Percentiles rank a stretch among this genome's conserved stretches.
phyloP scores from a whole-genome alignment of 2,329 filamentous ascomycete species.

The Alternaria sp. region DNA sequence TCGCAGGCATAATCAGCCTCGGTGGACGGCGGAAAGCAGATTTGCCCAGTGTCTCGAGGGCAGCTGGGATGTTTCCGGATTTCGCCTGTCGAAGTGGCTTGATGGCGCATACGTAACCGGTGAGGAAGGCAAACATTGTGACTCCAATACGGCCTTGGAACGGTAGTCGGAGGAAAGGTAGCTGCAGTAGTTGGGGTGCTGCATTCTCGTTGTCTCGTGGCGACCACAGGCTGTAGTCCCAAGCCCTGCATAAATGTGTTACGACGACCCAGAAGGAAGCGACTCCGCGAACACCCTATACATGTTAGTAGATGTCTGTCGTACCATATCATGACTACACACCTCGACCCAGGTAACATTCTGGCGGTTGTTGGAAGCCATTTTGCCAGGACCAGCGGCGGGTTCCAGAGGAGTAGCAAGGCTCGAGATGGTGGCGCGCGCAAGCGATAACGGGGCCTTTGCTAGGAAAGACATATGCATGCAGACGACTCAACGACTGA shows the following conservation, averaged over 20 bases:
- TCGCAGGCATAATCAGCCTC: slow-evolving; percentile 59
- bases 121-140: slow-evolving; percentile 63
- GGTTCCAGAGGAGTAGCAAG: slow-evolving; percentile 17
- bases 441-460: slow-evolving; percentile 32
- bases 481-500: slow-evolving; percentile 20
- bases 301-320: slow-evolving; percentile 5
- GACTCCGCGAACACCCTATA: slow-evolving; percentile 59
- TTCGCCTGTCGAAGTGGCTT: slow-evolving; percentile 61
- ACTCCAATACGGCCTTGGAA: slow-evolving; percentile 62
- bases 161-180: slow-evolving; percentile 61
- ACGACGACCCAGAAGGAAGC: slow-evolving; percentile 61
- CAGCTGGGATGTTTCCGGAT: slow-evolving; percentile 52
- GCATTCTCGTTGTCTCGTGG: slow-evolving; percentile 52
- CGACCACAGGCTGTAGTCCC: slow-evolving; percentile 60
- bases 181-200: slow-evolving; percentile 56
- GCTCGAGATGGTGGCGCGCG: slow-evolving; percentile 32
- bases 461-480: slow-evolving; percentile 35
- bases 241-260: slow-evolving; percentile 60
- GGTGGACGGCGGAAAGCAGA: slow-evolving; percentile 62
- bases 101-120: slow-evolving; percentile 62
- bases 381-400: slow-evolving; percentile 20
- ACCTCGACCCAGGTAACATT: slow-evolving; percentile 53
- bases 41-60: slow-evolving; percentile 58
- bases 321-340: slow-evolving; percentile 12
- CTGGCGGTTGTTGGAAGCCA: slow-evolving; percentile 40